Conservation (phyloP, 2,329 filamentous ascomycete genomes). For the Aspergillus caelatus region DNA sequence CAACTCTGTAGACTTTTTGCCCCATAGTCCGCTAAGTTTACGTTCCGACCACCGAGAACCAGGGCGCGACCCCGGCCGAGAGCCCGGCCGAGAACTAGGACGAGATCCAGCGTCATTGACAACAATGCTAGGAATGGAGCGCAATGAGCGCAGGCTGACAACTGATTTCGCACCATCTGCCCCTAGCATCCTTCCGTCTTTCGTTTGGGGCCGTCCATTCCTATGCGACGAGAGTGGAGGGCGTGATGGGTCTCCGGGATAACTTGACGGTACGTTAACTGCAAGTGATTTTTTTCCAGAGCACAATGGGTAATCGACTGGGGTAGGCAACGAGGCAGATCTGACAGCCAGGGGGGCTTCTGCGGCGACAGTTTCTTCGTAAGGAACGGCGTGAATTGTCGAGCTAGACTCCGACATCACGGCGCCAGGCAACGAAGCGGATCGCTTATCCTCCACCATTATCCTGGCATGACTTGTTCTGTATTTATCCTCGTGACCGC, state of each 20-base stretch:
- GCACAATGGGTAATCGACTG: conserved; percentile 25
- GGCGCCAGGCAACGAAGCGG: conserved; percentile 30
- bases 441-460: conserved; percentile 34
- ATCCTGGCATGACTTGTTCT: conserved; percentile 39
- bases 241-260: conserved; percentile 13
- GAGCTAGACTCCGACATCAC: conserved; percentile 30
- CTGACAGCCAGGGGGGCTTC: conserved; percentile 27
- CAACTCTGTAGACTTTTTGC: conserved; percentile 38
- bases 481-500: conserved; percentile 8
- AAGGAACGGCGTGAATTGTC: conserved; percentile 28
- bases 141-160: conserved; percentile 32
- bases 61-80: conserved; percentile 33
- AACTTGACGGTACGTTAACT: conserved; percentile 27
- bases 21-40: conserved; percentile 43
- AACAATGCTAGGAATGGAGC: conserved; percentile 44
- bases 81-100: conserved; percentile 38
- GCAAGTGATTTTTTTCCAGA: conserved; percentile 29
- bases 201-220: conserved; percentile 8
- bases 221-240: conserved; percentile 20
- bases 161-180: conserved; percentile 26
- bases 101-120: conserved; percentile 38
- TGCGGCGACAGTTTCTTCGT: conserved; percentile 30
- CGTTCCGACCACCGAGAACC: conserved; percentile 49
- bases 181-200: neutral
- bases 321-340: conserved; percentile 32